A percentile compares a stretch with the other conserved stretches of the same genome.
Conservation (phyloP, 2,329 filamentous ascomycete genomes). For the Aspergillus brasiliensis region DNA sequence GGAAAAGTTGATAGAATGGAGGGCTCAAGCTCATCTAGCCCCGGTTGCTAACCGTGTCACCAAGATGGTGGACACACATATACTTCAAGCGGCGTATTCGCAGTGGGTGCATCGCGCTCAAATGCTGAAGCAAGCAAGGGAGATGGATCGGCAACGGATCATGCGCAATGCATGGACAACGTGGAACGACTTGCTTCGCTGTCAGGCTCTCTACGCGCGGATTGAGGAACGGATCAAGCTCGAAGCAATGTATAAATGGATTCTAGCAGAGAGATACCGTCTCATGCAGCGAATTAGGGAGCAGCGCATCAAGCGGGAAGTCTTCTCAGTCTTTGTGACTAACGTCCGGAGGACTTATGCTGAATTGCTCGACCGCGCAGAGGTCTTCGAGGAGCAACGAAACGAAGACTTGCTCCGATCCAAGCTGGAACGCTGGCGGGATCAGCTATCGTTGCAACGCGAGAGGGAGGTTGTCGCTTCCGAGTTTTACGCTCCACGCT, state of each 20-base stretch:
- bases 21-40: constrained; percentile 43
- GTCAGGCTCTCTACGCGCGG: constrained; percentile 52
- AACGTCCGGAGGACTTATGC: constrained; percentile 42
- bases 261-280: constrained; percentile 52
- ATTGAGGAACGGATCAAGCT: constrained; percentile 60
- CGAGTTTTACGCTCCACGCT: constrained; percentile 47
- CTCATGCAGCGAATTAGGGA: constrained; percentile 44
- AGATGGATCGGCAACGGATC: constrained; percentile 55
- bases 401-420: constrained; percentile 37
- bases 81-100: constrained; percentile 50
- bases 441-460: constrained; percentile 41
- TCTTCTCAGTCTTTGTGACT: constrained; percentile 43
- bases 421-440: constrained; percentile 41
- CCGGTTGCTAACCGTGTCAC: constrained; percentile 47
- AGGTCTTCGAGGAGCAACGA: constrained; percentile 36
- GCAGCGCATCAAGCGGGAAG: constrained; percentile 42
- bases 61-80: constrained; percentile 47
- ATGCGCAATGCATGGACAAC: constrained; percentile 60
- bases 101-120: constrained; percentile 53
- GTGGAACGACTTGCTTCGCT: constrained; percentile 65
- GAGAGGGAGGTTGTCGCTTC: constrained; percentile 44
- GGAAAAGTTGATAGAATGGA: constrained; percentile 47
- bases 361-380: constrained; percentile 40
- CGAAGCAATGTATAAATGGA: constrained; percentile 63
- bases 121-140: constrained; percentile 51